Evolutionary conservation across 116 monocot species (phyloP), one percentile per base, ranked within the genome.

Genomic region (Phalaenopsis hybrid): DNA sequence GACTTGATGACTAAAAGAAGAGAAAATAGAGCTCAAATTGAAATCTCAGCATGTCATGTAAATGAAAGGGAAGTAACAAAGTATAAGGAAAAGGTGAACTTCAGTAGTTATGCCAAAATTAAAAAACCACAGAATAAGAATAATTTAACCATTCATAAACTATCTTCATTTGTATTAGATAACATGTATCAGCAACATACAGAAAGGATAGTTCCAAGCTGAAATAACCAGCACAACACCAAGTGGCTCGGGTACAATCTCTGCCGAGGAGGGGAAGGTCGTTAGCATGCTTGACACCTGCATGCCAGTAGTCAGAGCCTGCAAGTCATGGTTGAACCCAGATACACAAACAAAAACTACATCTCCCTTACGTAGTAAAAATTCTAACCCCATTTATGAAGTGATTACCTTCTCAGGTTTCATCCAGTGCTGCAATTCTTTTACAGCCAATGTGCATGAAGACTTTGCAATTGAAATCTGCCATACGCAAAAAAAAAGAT

Each of bases 121-220:
- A 55, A 55, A 15, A 55, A 55, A 55, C 15, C 55, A 55, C 55
- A 55, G 25, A 65, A 65, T 65, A 0, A 21, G 0, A 67, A 28
- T 37, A 73, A 73, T 43, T 15, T 37, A 41, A 43, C 16, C 15
- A 17, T 31, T 41, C 17, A 37, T 73, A 73, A 33, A 73, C 73
- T 5, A 6, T 34, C 15, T 72, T 33, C 6, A 63, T 67, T 67
- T 28, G 73, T 4, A 41, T 34, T 73, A 37, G 16, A 73, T 73
- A 2, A 6, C 73, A 73, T 13, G 41, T 23, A 73, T 11, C 13
- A 73, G 73, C 43, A 37, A 88, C 91, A 78, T 89, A 91, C 91
- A 58, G 21, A 91, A 89, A 11, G 96, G 91, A 65, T 90, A 96
- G 81, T 96, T 96, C 96, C 96, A 93, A 23, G 96, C 93, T 57